Base-by-base conservation (phyloP, 148 eudicot genomes). In the Talinum fruticosum region DNA sequence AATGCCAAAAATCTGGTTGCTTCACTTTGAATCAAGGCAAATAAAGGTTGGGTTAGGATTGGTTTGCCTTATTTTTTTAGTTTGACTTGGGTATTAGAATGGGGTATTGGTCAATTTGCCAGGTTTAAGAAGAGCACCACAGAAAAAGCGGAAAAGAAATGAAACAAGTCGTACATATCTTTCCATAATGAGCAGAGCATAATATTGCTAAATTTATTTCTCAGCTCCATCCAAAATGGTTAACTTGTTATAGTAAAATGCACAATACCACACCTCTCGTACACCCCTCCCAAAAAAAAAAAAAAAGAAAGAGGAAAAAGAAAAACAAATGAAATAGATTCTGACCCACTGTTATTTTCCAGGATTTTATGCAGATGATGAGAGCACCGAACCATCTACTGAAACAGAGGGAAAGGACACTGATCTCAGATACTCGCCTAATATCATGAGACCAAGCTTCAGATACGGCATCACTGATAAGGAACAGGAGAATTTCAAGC, bases 351-450 rank as follows among this genome's bases (percentile, higher is more conserved):
- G 70, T 10, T 59, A n/a, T 75, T 16, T 47, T 71, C 76, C 71
- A 66, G 33, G 65, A 74, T 57, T 76, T 62, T 75, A n/a, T 66
- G 83, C 87, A 87, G 88, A 83, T 79, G 80, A 87, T 10, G 91
- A 86, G 59, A 76, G 64, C 38, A 71, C 69, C 67, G 78, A 74
- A 74, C 53, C 72, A 81, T 44, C 81, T 34, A 85, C 75, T 34
- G 86, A 85, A 76, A 79, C 32, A 69, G 88, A 82, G 77, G 83
- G 88, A 85, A 74, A 70, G 33, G 74, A 75, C 59, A 77, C 53
- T 67, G 79, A 83, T 78, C 33, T 32, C 13, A 74, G 78, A 47
- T 66, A 75, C 80, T 82, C 76, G 62, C 67, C 79, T 54, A 37
- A 80, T 67, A 74, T 77, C 74, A 75, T 65, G 77, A 78, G 81